Percentiles rank a stretch among this genome's conserved stretches.
phyloP scores from a whole-genome alignment of 2,329 filamentous ascomycete genomes.

The Ophiostoma australiae region DNA sequence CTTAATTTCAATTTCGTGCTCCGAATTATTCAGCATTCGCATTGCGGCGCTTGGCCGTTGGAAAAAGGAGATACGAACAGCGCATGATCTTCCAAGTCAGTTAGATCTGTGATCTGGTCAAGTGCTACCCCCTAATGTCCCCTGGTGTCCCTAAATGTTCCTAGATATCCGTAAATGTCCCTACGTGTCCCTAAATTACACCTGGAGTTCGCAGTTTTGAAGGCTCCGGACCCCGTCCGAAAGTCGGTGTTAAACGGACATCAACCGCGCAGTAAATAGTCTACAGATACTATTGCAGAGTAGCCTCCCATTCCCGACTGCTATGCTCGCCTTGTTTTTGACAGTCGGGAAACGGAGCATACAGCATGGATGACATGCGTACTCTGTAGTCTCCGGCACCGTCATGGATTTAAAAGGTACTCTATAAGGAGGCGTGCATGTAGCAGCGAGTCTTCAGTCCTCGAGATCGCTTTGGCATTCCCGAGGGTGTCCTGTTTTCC shows the following conservation, averaged over 20 bases:
- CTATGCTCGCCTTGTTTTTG: not conserved
- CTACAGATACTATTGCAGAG: not conserved
- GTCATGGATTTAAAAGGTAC: not conserved
- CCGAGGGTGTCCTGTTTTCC: not conserved
- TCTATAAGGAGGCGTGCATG: not conserved
- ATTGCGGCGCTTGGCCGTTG: not conserved
- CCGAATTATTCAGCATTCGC: not conserved
- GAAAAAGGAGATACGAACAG: not conserved
- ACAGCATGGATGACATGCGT: not conserved
- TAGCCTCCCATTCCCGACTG: not conserved
- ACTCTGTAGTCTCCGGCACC: not conserved
- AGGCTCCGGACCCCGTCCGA: conserved; percentile 17
- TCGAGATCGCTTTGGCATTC: not conserved
- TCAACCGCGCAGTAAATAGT: too few relatives aligned
- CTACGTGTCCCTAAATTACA: not conserved
- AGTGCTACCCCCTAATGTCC: not conserved
- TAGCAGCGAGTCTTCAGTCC: not conserved
- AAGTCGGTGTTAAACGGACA: conserved; percentile 8
- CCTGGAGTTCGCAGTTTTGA: conserved; percentile 18
- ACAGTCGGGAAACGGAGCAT: not conserved
- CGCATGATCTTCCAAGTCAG: not conserved
- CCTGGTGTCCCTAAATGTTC: too few relatives aligned
- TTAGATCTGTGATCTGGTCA: not conserved
- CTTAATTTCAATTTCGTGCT: too few relatives aligned
- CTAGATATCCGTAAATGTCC: too few relatives aligned